Evolutionary conservation across 192 early-diverging fungal genomes (phyloP).

Genomic region (Backusella australiensis): DNA sequence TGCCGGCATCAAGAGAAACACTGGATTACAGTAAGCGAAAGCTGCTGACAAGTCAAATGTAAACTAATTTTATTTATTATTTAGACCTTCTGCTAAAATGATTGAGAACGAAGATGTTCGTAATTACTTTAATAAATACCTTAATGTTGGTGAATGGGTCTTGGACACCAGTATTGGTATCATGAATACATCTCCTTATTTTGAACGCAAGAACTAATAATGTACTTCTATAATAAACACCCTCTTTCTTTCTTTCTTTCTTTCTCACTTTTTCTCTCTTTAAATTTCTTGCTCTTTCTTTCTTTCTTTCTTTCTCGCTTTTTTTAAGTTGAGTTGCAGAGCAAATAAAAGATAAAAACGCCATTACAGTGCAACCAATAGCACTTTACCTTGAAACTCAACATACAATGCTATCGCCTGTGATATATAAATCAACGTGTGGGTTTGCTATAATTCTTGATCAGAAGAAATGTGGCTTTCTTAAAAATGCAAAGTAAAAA

Average conservation of each 20-base stretch:
- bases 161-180: constrained; percentile 51
- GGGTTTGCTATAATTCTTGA: too few relatives aligned
- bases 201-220: constrained; percentile 44
- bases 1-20: constrained; percentile 58
- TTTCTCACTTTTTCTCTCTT: background rate
- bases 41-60: background rate
- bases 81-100: constrained; percentile 47
- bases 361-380: too few relatives aligned
- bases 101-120: constrained; percentile 57
- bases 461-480: too few relatives aligned
- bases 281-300: background rate
- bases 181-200: constrained; percentile 51
- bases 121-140: constrained; percentile 49
- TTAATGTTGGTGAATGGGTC: constrained; percentile 58
- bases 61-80: background rate
- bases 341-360: too few relatives aligned
- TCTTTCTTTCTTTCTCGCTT: background rate
- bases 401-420: too few relatives aligned
- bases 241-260: background rate
- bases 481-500: too few relatives aligned
- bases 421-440: too few relatives aligned
- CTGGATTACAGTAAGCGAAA: constrained; percentile 43
- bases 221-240: background rate
- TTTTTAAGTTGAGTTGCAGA: too few relatives aligned
- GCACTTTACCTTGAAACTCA: too few relatives aligned